These are phyloP conservation scores for Pseudozyma sp. DNA, from an alignment of 1,284 basidiomycete genomes.

Conservation along the genomic window DNA sequence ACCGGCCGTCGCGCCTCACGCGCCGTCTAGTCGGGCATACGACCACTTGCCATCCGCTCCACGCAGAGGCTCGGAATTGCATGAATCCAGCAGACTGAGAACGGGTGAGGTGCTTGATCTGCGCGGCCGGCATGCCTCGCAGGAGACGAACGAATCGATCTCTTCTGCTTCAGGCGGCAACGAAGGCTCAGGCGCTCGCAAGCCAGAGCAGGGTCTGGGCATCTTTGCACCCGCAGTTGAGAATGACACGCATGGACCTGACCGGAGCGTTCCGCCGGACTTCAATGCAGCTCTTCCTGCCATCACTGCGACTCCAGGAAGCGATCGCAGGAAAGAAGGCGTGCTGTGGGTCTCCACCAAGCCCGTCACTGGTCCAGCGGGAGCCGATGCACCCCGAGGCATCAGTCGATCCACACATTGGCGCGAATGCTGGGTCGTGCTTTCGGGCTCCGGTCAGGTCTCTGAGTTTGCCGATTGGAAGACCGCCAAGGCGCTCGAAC, in stretches of 20 bases:
- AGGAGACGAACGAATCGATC: conserved; percentile 10
- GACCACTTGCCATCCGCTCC: conserved; percentile 6
- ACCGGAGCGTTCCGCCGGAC: not conserved
- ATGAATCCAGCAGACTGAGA: conserved; percentile 5
- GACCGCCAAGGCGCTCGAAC: conserved; percentile 53
- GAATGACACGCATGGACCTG: not conserved
- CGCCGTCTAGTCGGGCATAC: conserved; percentile 26
- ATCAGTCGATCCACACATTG: conserved; percentile 52
- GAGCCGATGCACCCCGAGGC: conserved; percentile 52
- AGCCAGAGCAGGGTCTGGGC: conserved; percentile 13
- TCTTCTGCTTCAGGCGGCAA: conserved; percentile 7
- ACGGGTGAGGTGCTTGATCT: not conserved
- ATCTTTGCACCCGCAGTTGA: conserved; percentile 14
- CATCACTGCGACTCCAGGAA: conserved; percentile 3
- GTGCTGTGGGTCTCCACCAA: conserved; percentile 59
- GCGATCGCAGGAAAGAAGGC: conserved; percentile 61
- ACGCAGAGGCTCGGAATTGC: conserved; percentile 13
- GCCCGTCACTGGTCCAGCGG: conserved; percentile 38
- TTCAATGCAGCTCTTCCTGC: not conserved
- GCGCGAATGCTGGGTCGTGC: conserved; percentile 61
- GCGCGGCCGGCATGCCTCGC: not conserved
- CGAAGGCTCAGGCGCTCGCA: not conserved
- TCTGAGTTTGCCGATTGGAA: conserved; percentile 61
- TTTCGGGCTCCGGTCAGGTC: conserved; percentile 59
- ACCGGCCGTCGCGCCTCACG: conserved; percentile 14